Base-by-base conservation (phyloP, 192 early-diverging fungal genomes). In the Spizellomyces sp. region DNA sequence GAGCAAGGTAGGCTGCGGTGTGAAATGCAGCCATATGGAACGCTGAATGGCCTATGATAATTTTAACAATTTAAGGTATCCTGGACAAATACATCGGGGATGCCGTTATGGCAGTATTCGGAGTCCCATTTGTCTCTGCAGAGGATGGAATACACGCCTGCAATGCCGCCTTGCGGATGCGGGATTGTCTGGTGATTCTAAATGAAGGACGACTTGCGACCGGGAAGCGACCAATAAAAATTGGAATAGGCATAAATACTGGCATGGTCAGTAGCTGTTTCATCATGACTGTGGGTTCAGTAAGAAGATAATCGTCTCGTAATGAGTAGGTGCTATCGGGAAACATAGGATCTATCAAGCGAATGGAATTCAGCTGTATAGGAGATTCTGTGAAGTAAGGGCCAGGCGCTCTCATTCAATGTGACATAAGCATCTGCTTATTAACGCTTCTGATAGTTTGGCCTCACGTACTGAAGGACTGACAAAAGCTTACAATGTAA, bases 71-170 rank as follows among this genome's bases (percentile, higher is more conserved):
- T 15, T 3, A 4, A 78, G 74, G 81, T 4, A 85, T 85, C 46
- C 76, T 85, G 44, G 84, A 85, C 71, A 85, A 85, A 48, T 85
- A 79, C 71, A 85, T 85, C 62, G 84, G 83, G 12, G 84, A 85
- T 63, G 84, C 84, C n/a, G 83, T 83, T 6, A 85, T 85, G 84
- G 84, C 84, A 5, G 84, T 85, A 17, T 85, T 85, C 72, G 84
- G 84, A 44, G 84, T 85, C 14, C 84, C 84, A 7, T 85, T 85
- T 70, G 71, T 75, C 42, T 79, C 54, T 57, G 60, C 76, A 6
- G 84, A 85, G 5, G 84, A 85, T 56, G 68, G 82, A 8, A 83
- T 82, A 15, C 84, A 85, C 58, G 79, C 84, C 5, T 84, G 82
- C 74, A 79, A 78, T 58, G 76, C 82, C 9, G 84, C 84, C 3